These are phyloP conservation scores for Solanum hybrid DNA, from an alignment of 305 asterid genomes.

Conservation along the genomic window DNA sequence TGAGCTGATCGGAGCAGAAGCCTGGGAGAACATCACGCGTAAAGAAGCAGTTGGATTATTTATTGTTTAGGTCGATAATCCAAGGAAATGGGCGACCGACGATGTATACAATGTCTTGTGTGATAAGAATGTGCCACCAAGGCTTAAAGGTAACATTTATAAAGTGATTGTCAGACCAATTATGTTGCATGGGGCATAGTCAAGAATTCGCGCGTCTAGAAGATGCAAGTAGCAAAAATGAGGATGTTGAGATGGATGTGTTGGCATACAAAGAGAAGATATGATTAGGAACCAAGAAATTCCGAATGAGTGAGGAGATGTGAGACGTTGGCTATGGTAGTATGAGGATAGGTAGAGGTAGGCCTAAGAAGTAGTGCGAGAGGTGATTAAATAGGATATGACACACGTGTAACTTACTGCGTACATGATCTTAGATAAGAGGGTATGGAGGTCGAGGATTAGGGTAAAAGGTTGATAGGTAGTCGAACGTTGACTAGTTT, in stretches of 20 bases:
- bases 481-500: not conserved
- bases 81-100: not conserved
- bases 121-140: not conserved
- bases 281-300: not conserved
- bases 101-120: not conserved
- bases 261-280: not conserved
- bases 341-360: not conserved
- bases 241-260: not conserved
- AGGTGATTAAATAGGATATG: not conserved
- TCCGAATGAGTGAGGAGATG: not conserved
- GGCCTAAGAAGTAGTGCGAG: not conserved
- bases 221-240: not conserved
- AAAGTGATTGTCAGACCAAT: not conserved
- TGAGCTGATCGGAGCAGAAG: not conserved
- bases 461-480: not conserved
- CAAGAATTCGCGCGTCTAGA: not conserved
- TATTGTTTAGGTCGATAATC: not conserved
- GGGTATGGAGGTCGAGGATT: not conserved
- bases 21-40: not conserved
- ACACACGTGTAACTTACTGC: not conserved
- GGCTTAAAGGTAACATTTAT: not conserved
- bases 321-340: not conserved
- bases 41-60: not conserved
- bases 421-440: not conserved
- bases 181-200: not conserved